These are phyloP conservation scores for Trichoderma atroviride DNA, from an alignment of 2,329 filamentous ascomycete genomes.

Conservation along the genomic window DNA sequence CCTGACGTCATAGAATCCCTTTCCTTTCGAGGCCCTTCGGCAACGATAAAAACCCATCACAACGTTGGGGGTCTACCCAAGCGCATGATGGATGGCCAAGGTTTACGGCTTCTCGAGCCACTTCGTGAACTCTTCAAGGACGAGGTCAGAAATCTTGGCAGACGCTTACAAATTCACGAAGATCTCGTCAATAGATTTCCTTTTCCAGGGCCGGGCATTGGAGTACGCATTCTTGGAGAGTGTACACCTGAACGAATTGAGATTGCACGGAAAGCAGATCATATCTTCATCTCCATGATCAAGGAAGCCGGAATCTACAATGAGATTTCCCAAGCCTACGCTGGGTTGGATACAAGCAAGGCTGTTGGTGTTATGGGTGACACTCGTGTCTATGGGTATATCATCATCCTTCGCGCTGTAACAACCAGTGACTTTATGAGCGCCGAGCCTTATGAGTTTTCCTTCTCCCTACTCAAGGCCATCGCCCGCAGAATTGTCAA, in stretches of 20 bases:
- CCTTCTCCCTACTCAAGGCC: neutral
- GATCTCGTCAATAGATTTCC: neutral
- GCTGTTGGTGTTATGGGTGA: slow-evolving; percentile 43
- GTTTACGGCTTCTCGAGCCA: neutral
- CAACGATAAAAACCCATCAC: neutral
- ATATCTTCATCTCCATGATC: slow-evolving; percentile 77
- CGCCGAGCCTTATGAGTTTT: neutral
- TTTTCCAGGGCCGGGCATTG: neutral
- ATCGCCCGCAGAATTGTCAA: neutral
- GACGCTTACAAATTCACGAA: neutral
- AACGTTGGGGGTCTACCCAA: neutral
- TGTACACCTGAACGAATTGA: slow-evolving; percentile 72
- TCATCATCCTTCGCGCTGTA: slow-evolving; percentile 28
- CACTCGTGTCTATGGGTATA: slow-evolving; percentile 39
- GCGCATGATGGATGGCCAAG: neutral
- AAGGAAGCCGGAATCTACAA: slow-evolving; percentile 68
- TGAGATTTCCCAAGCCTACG: slow-evolving; percentile 33
- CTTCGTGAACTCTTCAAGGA: neutral
- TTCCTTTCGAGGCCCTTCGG: no score
- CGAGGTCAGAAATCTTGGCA: neutral
- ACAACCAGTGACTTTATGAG: neutral
- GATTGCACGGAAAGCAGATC: slow-evolving; percentile 76
- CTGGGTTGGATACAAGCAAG: slow-evolving; percentile 30
- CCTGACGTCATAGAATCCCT: no score
- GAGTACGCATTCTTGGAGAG: slow-evolving; percentile 57